Evolutionary conservation across 345 rosid genomes (phyloP).

Genomic region (Litchi chinensis): DNA sequence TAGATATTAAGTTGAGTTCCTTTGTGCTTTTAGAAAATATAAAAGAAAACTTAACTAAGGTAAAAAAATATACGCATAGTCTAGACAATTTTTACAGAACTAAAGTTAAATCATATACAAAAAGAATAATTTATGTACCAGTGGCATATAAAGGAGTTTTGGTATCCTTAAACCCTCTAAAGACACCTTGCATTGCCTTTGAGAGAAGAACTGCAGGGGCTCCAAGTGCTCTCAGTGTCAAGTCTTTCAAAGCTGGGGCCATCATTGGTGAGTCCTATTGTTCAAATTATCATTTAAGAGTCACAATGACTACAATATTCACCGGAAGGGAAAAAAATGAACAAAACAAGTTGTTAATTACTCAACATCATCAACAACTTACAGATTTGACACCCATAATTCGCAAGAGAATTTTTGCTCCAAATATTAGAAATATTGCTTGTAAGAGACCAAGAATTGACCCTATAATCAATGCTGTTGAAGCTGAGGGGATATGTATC

Average conservation of each 20-base stretch:
- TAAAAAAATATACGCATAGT: too few species aligned
- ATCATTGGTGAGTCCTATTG: constrained; percentile 72
- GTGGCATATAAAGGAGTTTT: constrained; percentile 91
- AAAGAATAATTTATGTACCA: constrained; percentile 31
- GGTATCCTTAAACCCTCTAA: constrained; percentile 92
- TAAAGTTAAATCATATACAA: too few species aligned
- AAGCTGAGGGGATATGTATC: constrained; percentile 75
- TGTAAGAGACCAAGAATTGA: constrained; percentile 73
- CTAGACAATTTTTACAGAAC: too few species aligned
- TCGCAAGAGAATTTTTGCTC: constrained; percentile 57
- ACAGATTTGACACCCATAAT: constrained; percentile 88
- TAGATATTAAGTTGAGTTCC: too few species aligned
- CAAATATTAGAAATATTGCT: constrained; percentile 65
- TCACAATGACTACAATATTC: not conserved
- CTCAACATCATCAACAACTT: constrained; percentile 27
- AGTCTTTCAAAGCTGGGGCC: constrained; percentile 70
- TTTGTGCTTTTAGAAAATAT: too few species aligned
- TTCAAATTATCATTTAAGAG: constrained; percentile 15
- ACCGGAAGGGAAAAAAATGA: not conserved
- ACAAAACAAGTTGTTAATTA: not conserved
- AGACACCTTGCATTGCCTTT: constrained; percentile 93
- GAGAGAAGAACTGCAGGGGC: constrained; percentile 94
- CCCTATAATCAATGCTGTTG: constrained; percentile 84
- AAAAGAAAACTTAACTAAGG: too few species aligned
- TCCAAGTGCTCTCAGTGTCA: constrained; percentile 75